Evolutionary conservation across 495 filamentous ascomycete genomes (phyloP).

Genomic region (Terfezia claveryi): DNA sequence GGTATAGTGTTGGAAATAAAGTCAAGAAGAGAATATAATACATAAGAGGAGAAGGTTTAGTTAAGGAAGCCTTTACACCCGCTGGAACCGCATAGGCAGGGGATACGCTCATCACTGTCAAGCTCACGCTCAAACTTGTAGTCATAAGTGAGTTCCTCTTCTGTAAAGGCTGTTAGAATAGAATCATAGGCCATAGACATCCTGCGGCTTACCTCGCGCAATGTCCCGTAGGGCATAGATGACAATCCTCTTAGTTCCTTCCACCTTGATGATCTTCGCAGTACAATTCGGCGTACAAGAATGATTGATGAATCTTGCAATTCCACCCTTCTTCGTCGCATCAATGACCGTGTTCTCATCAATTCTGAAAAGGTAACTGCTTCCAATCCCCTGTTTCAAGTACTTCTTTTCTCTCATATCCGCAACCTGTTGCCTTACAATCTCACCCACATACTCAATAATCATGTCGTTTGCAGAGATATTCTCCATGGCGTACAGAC

Average conservation of each 20-base stretch:
- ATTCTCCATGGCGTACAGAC: conserved; percentile 89
- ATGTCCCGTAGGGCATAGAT: conserved; percentile 96
- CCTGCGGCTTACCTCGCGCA: conserved; percentile 53
- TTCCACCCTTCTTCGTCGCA: conserved; percentile 92
- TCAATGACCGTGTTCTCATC: conserved; percentile 96
- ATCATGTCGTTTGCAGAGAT: conserved; percentile 98
- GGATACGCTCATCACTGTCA: conserved; percentile 82
- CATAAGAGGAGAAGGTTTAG: conserved; percentile 26
- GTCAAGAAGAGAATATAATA: background rate
- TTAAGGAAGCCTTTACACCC: conserved; percentile 98
- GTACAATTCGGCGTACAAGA: conserved; percentile 96
- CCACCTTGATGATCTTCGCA: conserved; percentile 98
- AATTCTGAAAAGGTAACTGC: conserved; percentile 93
- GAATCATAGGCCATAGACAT: background rate
- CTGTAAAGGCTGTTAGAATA: conserved; percentile 25
- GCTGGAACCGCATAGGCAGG: conserved; percentile 83
- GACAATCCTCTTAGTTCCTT: conserved; percentile 96
- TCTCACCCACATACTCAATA: conserved; percentile 98
- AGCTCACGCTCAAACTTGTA: conserved; percentile 99
- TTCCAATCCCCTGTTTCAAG: conserved; percentile 87
- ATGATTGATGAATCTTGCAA: conserved; percentile 97
- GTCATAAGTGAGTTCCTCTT: conserved; percentile 97
- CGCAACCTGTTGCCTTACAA: conserved; percentile 85
- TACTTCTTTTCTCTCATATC: conserved; percentile 84
- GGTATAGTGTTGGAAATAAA: too few species aligned